Evolutionary conservation across 2,329 filamentous ascomycete species (phyloP), one percentile per base, ranked within the genome.

Genomic region (Phyllosticta paracitricarpa): DNA sequence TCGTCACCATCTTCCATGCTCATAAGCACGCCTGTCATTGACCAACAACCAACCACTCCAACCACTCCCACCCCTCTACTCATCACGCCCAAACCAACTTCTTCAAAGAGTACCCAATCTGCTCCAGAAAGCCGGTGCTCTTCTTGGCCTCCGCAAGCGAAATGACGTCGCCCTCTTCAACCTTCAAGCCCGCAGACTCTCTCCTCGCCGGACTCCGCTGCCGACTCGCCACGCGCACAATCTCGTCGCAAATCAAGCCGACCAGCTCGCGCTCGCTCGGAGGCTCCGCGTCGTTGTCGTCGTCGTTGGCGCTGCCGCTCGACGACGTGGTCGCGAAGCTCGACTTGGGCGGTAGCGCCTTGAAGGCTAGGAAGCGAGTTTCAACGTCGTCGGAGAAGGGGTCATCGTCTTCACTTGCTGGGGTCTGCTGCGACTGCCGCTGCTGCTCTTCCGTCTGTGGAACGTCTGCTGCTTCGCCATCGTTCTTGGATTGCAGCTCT

Each of bases 41-140:
- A 22, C 19, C 19, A 22, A 4, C 9, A 8, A n/a, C 48, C 48
- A 51, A 17, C 48, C 10, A 40, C 33, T 14, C 33, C 33, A 17
- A 4, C 33, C 33, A 59, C 57, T 22, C 28, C 26, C 2, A 33
- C n/a, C 2, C n/a, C n/a, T 12, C 25, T 56, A 3, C 48, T 40
- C 2, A 53, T 74, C 68, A 84, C 2, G 81, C 80, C 94, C 94
- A 97, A 12, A 99, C 91, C 71, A 97, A 76, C 79, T 90, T 96
- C 83, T 96, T 97, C 68, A 97, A 81, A 63, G 88, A 89, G 78
- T 97, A 91, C 1, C 91, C 90, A 69, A 95, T 76, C 72, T 93
- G 87, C 75, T 97, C 93, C 58, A 97, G 73, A 67, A 95, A 80
- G 0, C 91, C 89, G 0, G 93, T 97, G 63, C 87, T 91, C 78